These are phyloP conservation scores for Sarcodon sp. DNA, from an alignment of 768 basidiomycete species.

Conservation along the genomic window DNA sequence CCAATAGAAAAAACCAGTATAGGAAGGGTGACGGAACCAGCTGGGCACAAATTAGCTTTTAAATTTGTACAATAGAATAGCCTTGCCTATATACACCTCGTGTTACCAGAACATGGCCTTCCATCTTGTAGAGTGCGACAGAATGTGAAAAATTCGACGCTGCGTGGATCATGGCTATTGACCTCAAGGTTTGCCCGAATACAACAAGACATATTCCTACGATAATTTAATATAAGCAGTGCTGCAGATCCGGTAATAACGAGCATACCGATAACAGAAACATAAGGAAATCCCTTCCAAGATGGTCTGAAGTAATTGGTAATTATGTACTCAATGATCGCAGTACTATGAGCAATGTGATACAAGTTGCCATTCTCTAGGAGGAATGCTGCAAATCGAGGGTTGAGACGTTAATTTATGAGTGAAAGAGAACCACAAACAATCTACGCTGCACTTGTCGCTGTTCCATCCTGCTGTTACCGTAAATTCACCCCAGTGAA, in stretches of 20 bases:
- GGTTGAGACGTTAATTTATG: background rate
- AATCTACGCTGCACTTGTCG: slow-evolving; percentile 85
- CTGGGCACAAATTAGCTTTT: slow-evolving; percentile 21
- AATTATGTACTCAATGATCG: slow-evolving; percentile 69
- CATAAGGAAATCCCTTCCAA: slow-evolving; percentile 43
- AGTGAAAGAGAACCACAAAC: slow-evolving; percentile 34
- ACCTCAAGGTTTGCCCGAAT: slow-evolving; percentile 68
- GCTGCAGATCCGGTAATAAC: background rate
- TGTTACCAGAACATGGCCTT: slow-evolving; percentile 72
- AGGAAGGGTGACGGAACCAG: slow-evolving; percentile 90
- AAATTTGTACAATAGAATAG: background rate
- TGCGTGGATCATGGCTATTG: slow-evolving; percentile 94
- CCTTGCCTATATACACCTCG: slow-evolving; percentile 81
- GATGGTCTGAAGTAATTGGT: slow-evolving; percentile 55
- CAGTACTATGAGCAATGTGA: slow-evolving; percentile 70
- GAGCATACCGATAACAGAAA: slow-evolving; percentile 46
- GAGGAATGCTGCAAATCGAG: slow-evolving; percentile 57
- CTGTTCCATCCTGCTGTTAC: slow-evolving; percentile 95
- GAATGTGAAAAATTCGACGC: slow-evolving; percentile 88
- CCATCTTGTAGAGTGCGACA: slow-evolving; percentile 63
- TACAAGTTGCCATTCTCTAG: slow-evolving; percentile 84
- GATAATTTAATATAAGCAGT: background rate
- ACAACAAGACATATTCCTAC: slow-evolving; percentile 55
- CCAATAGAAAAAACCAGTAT: slow-evolving; percentile 98
- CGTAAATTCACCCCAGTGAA: slow-evolving; percentile 92